phyloP scores from a whole-genome alignment of 805 yeast species.

The Clavispora fructus region DNA sequence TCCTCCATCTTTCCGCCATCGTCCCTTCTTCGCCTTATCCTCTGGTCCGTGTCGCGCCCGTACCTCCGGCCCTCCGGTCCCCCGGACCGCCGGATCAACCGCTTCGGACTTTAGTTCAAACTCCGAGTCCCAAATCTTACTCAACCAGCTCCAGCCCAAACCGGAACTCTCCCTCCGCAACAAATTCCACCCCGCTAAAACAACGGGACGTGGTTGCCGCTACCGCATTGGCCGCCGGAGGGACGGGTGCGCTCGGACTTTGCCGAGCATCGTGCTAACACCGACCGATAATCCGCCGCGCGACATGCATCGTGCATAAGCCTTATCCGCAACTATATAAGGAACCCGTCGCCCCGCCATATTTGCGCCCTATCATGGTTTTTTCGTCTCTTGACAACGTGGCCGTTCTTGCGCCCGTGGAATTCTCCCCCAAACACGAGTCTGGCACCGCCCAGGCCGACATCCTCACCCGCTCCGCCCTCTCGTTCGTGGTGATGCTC shows the following conservation, averaged over 20 bases:
- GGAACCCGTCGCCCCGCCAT: background rate
- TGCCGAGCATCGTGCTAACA: background rate
- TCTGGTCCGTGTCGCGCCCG: background rate
- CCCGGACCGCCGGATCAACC: background rate
- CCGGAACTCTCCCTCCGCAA: too few species aligned
- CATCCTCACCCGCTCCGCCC: constrained; percentile 27
- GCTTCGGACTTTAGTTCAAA: background rate
- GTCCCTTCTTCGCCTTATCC: background rate
- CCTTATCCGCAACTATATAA: background rate
- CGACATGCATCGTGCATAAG: background rate
- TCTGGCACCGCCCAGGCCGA: constrained; percentile 35
- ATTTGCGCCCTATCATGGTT: background rate
- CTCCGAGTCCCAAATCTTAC: too few species aligned
- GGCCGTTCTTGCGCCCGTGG: constrained; percentile 27
- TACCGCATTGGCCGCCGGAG: background rate
- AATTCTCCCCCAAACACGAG: constrained; percentile 19
- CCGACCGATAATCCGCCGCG: background rate
- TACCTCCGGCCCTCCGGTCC: background rate
- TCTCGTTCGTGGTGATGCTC: constrained; percentile 16
- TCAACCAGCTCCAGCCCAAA: too few species aligned
- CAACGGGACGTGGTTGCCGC: too few species aligned
- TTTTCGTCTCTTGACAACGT: constrained; percentile 15
- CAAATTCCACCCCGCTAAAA: too few species aligned
- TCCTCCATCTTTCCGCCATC: too few species aligned
- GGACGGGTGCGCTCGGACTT: background rate